phyloP scores from a whole-genome alignment of 2,329 filamentous ascomycete genomes.

The Neocucurbitaria cava region DNA sequence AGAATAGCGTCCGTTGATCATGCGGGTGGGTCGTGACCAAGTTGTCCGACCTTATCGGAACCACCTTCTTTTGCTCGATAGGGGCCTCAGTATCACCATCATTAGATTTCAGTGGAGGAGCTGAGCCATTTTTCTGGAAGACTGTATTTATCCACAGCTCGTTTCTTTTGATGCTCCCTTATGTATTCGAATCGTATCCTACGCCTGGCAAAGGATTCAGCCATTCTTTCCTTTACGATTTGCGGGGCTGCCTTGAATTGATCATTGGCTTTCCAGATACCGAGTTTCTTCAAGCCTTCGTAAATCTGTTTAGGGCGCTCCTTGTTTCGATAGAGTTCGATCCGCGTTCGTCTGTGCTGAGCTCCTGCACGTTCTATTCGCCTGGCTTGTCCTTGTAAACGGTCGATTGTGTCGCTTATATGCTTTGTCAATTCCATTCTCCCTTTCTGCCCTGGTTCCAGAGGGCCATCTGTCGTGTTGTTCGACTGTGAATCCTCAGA shows the following conservation, averaged over 20 bases:
- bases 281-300: constrained; percentile 3
- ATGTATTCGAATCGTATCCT: constrained; percentile 5
- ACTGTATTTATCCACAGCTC: background rate
- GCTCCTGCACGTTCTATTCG: constrained; percentile 3
- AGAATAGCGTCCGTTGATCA: background rate
- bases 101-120: background rate
- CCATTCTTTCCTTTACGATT: background rate
- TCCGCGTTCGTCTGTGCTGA: constrained; percentile 1
- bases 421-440: background rate
- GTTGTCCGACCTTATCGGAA: background rate
- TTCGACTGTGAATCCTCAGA: background rate
- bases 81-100: background rate
- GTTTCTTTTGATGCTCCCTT: background rate
- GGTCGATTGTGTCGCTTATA: constrained; percentile 3
- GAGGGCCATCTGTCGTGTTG: background rate
- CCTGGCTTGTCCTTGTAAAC: constrained; percentile 2
- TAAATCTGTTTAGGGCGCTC: constrained; percentile 3
- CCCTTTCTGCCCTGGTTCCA: background rate
- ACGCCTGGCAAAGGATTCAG: constrained; percentile 3
- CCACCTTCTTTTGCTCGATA: background rate
- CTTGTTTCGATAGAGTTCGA: constrained; percentile 3
- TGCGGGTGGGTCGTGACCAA: background rate
- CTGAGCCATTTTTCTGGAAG: background rate
- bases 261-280: constrained; percentile 4
- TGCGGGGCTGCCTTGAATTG: background rate